Base-by-base conservation (phyloP, 768 basidiomycete species). In the Termitomyces sp. region DNA sequence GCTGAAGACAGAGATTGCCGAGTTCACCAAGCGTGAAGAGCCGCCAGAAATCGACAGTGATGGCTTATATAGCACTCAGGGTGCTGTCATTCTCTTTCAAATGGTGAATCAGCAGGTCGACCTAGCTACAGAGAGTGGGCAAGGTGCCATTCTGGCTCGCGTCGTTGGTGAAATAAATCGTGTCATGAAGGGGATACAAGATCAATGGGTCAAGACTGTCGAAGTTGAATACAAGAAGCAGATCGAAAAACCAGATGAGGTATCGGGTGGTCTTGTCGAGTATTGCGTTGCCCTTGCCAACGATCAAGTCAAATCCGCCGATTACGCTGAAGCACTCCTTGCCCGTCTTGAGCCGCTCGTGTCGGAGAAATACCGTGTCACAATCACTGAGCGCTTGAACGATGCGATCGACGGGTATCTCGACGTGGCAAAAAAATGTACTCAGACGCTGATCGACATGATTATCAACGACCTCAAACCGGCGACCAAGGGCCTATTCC, bases 91-190 rank as follows among this genome's bases (percentile, higher is more conserved):
- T 65, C 78, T 99, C 59, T 98, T 98, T 80, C 91, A 97, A 72
- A 94, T 98, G 89, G 88, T 98, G 63, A 98, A 95, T 70, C 93
- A 96, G 71, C 96, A 98, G 70, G 81, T 94, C 56, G 96, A 98
- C 66, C 80, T 94, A 15, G 95, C 95, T 9, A 87, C 89, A 60
- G 97, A 98, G 69, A 98, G 94, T 63, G 91, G 92, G 6, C 97
- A 98, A 68, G 94, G 94, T 35, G 85, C 89, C 1, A 96, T 98
- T 59, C 82, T 99, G 35, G 86, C 94, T 17, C 86, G 89, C 9
- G 94, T 97, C 55, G 85, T 98, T 41, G 83, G 85, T 58, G 97
- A 98, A 70, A 80, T 82, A 60, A 88, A 89, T 63, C 86, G 92
- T 37, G 89, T 94, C 42, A 97, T 98, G 93, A 83, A 90, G 17